These are phyloP conservation scores for Mycena kentingensis DNA, from an alignment of 768 basidiomycete genomes.

Conservation along the genomic window DNA sequence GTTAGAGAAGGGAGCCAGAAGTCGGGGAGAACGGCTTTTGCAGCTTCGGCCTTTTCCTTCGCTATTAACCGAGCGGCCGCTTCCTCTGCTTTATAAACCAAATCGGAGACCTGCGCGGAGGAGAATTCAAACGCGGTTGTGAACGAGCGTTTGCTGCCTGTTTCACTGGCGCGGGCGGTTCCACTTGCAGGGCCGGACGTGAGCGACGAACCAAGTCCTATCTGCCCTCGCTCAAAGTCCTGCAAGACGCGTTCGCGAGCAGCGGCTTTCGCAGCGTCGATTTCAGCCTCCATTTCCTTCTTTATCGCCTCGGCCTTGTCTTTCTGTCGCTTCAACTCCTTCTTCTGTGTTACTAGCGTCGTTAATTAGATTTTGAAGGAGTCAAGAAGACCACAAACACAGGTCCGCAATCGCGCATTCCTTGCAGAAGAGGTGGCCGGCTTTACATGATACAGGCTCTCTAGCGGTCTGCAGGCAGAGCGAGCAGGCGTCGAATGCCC, in stretches of 20 bases:
- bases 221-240: constrained; percentile 89
- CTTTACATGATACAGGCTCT: constrained; percentile 79
- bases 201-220: constrained; percentile 51
- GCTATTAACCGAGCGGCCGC: constrained; percentile 83
- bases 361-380: constrained; percentile 17
- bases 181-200: background rate
- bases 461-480: constrained; percentile 84
- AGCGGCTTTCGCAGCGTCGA: constrained; percentile 61
- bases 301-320: constrained; percentile 71
- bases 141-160: constrained; percentile 80
- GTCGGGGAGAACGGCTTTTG: constrained; percentile 89
- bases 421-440: constrained; percentile 94
- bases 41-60: constrained; percentile 78
- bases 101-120: constrained; percentile 55
- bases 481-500: constrained; percentile 87
- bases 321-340: constrained; percentile 91
- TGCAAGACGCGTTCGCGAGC: constrained; percentile 86
- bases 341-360: constrained; percentile 77
- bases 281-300: constrained; percentile 81
- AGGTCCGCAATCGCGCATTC: constrained; percentile 91
- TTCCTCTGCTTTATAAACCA: constrained; percentile 84
- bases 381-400: constrained; percentile 45
- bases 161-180: constrained; percentile 40
- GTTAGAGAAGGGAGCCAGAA: constrained; percentile 97
- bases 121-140: constrained; percentile 64